phyloP scores from a whole-genome alignment of 352 stramenopile species.

The Globisporangium barbulae region DNA sequence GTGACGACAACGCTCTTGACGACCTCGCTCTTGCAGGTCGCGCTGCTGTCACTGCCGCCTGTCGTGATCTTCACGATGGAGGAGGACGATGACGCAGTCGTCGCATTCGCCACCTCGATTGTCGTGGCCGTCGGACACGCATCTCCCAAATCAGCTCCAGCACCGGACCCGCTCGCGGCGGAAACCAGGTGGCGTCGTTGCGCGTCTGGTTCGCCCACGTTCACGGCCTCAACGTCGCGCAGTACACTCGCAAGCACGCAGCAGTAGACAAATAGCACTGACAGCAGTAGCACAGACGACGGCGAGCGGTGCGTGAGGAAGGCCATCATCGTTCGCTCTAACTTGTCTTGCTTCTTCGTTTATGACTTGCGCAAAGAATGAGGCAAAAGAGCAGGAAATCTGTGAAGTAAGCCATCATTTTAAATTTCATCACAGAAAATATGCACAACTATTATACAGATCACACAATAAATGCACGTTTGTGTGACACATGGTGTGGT shows the following conservation, averaged over 20 bases:
- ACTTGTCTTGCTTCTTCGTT: background rate
- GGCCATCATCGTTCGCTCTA: background rate
- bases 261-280: background rate
- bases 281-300: background rate
- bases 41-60: background rate
- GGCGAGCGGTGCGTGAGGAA: background rate
- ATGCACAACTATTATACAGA: too few relatives aligned
- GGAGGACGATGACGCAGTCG: background rate
- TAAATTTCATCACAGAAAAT: too few relatives aligned
- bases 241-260: background rate
- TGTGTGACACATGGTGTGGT: background rate
- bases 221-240: conserved; percentile 1
- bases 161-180: conserved; percentile 10
- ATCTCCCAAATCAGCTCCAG: background rate
- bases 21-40: conserved; percentile 22
- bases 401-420: too few relatives aligned
- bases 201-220: conserved; percentile 13
- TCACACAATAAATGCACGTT: too few relatives aligned
- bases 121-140: conserved; percentile 17
- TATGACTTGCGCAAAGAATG: too few relatives aligned
- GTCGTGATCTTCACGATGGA: conserved; percentile 14
- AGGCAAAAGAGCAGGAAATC: too few relatives aligned
- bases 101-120: background rate
- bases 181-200: conserved; percentile 6
- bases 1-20: conserved; percentile 17